Evolutionary conservation across 192 early-diverging fungal species (phyloP), one percentile per base, ranked within the genome.

Genomic region (Phycomyces nitens): DNA sequence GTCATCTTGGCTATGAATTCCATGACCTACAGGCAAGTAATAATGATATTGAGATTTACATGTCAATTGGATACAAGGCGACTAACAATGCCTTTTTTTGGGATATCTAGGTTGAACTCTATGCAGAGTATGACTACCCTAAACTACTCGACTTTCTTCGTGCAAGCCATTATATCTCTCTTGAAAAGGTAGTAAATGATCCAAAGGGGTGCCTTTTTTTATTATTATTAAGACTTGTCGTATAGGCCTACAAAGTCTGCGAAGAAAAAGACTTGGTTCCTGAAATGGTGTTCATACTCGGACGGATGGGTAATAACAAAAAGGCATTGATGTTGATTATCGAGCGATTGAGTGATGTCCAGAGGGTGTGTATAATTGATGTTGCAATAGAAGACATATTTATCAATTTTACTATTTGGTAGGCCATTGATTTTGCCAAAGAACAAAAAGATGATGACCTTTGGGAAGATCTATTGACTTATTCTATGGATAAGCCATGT

Each of bases 391-490:
- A n/a, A n/a, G n/a, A n/a, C n/a, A n/a, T n/a, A n/a, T 29, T 11
- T 24, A 41, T 6, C 24, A 12, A 15, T 23, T 8, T 42, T 39
- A 51, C 26, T 57, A 5, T 26, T 56, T 20, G n/a, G n/a, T 68
- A 90, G 78, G 97, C 97, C 0, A 99, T 99, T 66, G 94, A 96
- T 62, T 99, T 99, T 84, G 93, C 94, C 4, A 94, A 94, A 75
- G 95, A 99, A 56, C 95, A 98, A 75, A 94, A 93, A 64, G 96
- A 99, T 76, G 87, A 89, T 20, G 89, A 87, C 20, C 77, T 99
- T 53, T 99, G 97, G 97, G 89, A 93, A 74, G 97, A 99, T 73
- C 70, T 99, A 29, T 77, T 98, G 10, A 89, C 75, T 58, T 99
- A 95, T 75, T 89, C 94, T 0, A 89, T 90, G 82, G 94, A 98